A percentile compares a stretch with the other conserved stretches of the same genome.
Evolutionary conservation across 768 basidiomycete genomes (phyloP).

Genomic region (Tephrocybe sp.): DNA sequence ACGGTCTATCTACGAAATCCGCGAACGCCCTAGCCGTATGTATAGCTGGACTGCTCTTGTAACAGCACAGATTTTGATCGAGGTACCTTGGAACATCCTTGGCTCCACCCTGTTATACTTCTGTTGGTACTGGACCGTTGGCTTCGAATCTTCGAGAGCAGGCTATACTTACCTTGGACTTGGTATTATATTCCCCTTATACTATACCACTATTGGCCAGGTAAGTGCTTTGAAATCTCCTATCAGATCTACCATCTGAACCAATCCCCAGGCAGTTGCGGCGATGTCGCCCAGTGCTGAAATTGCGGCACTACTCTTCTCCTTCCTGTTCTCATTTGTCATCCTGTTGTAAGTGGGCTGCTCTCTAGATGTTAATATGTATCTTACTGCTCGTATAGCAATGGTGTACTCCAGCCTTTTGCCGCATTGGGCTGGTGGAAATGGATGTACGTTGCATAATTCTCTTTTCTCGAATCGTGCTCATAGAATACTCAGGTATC

Average conservation of each 20-base stretch:
- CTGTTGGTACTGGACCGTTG: conserved; percentile 72
- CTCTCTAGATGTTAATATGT: not conserved
- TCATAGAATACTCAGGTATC: conserved; percentile 22
- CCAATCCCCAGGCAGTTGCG: conserved; percentile 47
- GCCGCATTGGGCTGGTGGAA: conserved; percentile 59
- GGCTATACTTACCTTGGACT: conserved; percentile 60
- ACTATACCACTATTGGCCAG: conserved; percentile 59
- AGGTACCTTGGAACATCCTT: conserved; percentile 60
- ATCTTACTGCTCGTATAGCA: conserved; percentile 24
- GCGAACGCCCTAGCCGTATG: conserved; percentile 64
- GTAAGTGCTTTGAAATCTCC: conserved; percentile 15
- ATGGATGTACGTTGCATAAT: conserved; percentile 47
- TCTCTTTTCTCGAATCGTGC: too few species aligned
- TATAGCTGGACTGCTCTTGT: conserved; percentile 64
- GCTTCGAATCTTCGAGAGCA: conserved; percentile 48
- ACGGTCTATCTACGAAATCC: conserved; percentile 62
- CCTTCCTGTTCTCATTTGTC: conserved; percentile 53
- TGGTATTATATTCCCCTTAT: conserved; percentile 53
- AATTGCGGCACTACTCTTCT: conserved; percentile 52
- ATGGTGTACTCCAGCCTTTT: conserved; percentile 64
- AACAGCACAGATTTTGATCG: conserved; percentile 52
- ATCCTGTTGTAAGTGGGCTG: conserved; percentile 44
- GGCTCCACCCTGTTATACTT: conserved; percentile 58
- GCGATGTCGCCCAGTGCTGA: conserved; percentile 54
- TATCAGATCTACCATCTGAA: conserved; percentile 15